Evolutionary conservation across 345 rosid species (phyloP), one percentile per base, ranked within the genome.

Genomic region (Chamaenerion angustifolium): DNA sequence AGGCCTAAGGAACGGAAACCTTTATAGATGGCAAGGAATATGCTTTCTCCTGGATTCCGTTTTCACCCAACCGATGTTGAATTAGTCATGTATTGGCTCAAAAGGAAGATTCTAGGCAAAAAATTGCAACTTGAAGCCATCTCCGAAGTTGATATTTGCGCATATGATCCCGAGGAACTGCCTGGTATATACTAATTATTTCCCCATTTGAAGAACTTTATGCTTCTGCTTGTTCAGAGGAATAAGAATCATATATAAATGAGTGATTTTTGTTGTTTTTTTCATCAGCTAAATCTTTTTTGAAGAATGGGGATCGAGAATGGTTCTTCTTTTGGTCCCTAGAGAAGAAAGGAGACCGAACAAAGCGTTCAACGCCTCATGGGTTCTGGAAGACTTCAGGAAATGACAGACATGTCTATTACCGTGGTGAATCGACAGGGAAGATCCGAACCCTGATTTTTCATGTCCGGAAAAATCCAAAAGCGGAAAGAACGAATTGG

Each of bases 351-450:
- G 82, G 95, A 1, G 56, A 7, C 6, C 67, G 71, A 27, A 46
- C 54, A 43, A 76, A 75, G 0, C 85, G 94, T 25, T 59, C 80
- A 0, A 81, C 86, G 37, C 68, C 41, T 13, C 57, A 56, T 31
- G 95, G 94, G 13, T 86, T 21, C 48, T 90, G 98, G 98, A 86
- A 80, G 66, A 60, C 76, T 35, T 73, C 92, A 0, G 98, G 95
- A 15, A 81, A 71, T 10, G 98, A 86, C 25, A 76, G 76, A 25
- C 10, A 54, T 44, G 86, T 90, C 42, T 35, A 17, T 6, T 54
- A 73, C 62, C 66, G 71, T 13, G 13, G 53, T 7, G 64, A 64
- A 40, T 54, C 61, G 13, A 77, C 69, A 1, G 98, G 98, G 10
- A 83, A 35, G 78, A 83, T 56, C 6, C 85, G 64, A 56, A 83